Base-by-base conservation (phyloP, 208 protist genomes). In the Trypanosoma brucei region DNA sequence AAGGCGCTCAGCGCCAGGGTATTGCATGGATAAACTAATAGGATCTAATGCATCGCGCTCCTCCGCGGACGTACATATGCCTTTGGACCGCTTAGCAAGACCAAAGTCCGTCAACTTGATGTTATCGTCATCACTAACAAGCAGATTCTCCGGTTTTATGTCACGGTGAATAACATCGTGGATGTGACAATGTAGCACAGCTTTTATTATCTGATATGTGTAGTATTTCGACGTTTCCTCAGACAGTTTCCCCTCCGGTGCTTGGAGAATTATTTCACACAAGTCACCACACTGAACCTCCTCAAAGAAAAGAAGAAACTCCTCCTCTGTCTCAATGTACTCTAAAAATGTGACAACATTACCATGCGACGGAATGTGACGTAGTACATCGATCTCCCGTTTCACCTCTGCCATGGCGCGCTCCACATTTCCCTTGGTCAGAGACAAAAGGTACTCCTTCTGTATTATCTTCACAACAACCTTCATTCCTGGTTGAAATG, bases 21-120 rank as follows among this genome's bases (percentile, higher is more conserved):
- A 91, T 3, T 81, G 83, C 88, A 94, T 89, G 57, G 84, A 78
- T 22, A 94, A 74, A 6, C 81, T 64, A 13, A 77, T 76, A 46
- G 82, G 52, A 68, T 90, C 84, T 1, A 94, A 73, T 14, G 81
- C 72, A 70, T 94, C 84, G 49, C 61, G 78, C 31, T 63, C 46
- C 13, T 80, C 66, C 37, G 81, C 81, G 37, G 71, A 65, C 9
- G 85, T 91, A 68, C 88, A 89, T 46, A 85, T 82, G 14, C 85
- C 85, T 40, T 83, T 86, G 13, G 78, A 73, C 33, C 84, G 84
- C 70, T 93, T 93, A 3, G 92, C 86, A 48, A 95, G 68, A 33
- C 92, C 92, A 74, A 96, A 96, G 62, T 96, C 92, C 9, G 92
- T 96, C 35, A 96, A 74, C 62, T 95, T 96, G 39, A 96, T 90